A percentile compares a stretch with the other conserved stretches of the same genome.
Evolutionary conservation across 768 basidiomycete genomes (phyloP).

Genomic region (Gymnopilus dilepis): DNA sequence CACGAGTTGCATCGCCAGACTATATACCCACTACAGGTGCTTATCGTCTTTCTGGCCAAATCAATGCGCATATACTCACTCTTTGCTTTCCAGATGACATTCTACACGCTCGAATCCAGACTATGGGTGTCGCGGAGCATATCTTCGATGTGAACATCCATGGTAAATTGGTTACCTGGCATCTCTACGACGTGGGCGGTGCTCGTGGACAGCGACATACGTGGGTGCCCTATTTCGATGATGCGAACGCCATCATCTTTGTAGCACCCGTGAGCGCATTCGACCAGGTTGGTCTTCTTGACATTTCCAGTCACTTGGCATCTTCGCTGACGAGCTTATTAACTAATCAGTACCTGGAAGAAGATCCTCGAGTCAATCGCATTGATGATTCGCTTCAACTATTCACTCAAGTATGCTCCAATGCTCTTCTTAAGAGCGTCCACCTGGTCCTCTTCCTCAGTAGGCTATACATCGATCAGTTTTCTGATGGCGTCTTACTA

Average conservation of each 20-base stretch:
- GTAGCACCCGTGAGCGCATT: constrained; percentile 81
- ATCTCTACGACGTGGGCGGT: constrained; percentile 75
- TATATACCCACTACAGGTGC: constrained; percentile 81
- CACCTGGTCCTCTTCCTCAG: constrained; percentile 64
- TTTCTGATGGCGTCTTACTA: constrained; percentile 9
- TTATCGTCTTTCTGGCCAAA: constrained; percentile 12
- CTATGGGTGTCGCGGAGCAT: constrained; percentile 88
- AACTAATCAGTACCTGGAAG: constrained; percentile 74
- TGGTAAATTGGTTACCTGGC: constrained; percentile 77
- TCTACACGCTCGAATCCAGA: constrained; percentile 87
- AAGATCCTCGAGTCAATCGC: constrained; percentile 83
- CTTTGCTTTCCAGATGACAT: constrained; percentile 68
- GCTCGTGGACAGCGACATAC: constrained; percentile 75
- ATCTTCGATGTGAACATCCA: constrained; percentile 82
- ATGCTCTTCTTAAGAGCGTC: constrained; percentile 75
- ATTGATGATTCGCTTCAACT: constrained; percentile 90
- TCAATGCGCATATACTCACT: constrained; percentile 36
- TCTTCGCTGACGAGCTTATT: constrained; percentile 9
- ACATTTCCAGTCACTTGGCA: not conserved
- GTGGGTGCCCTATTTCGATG: constrained; percentile 81
- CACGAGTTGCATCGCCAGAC: constrained; percentile 67
- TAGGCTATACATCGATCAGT: constrained; percentile 35
- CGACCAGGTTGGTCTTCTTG: constrained; percentile 61
- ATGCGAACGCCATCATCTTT: constrained; percentile 82
- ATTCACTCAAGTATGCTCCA: constrained; percentile 86